phyloP scores from a whole-genome alignment of 768 basidiomycete genomes.

The Obba rivulosa region DNA sequence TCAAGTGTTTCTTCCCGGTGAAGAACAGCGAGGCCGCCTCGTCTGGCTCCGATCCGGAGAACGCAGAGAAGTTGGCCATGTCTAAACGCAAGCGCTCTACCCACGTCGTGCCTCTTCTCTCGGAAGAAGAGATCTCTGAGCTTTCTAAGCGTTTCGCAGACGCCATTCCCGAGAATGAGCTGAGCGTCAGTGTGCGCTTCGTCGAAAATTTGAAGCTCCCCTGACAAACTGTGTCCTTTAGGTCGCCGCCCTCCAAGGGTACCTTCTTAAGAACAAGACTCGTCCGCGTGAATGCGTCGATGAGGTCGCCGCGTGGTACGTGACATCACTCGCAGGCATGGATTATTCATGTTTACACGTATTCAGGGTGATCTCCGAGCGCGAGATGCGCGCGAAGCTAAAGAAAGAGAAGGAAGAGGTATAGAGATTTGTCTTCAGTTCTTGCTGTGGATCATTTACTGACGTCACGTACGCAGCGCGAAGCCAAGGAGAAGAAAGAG shows the following conservation, averaged over 20 bases:
- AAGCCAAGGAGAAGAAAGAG: constrained; percentile 78
- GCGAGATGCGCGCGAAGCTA: constrained; percentile 77
- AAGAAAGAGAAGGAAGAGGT: constrained; percentile 75
- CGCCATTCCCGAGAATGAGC: constrained; percentile 80
- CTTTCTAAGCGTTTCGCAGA: constrained; percentile 81
- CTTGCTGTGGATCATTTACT: background rate
- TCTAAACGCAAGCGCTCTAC: constrained; percentile 70
- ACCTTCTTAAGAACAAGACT: constrained; percentile 85
- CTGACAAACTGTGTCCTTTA: constrained; percentile 20
- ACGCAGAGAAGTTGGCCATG: constrained; percentile 52
- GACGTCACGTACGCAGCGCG: constrained; percentile 42
- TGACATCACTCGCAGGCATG: too few species aligned
- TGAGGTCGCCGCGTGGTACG: constrained; percentile 69
- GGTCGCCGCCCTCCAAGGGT: constrained; percentile 84
- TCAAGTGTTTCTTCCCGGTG: constrained; percentile 91
- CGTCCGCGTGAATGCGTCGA: constrained; percentile 83
- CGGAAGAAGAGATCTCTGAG: constrained; percentile 68
- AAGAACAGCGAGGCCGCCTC: constrained; percentile 32
- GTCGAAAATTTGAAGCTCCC: background rate
- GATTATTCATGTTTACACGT: too few species aligned
- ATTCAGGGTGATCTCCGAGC: constrained; percentile 60
- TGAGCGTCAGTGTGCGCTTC: constrained; percentile 55
- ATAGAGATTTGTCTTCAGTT: constrained; percentile 5
- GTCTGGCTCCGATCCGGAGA: constrained; percentile 8
- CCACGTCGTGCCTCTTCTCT: constrained; percentile 62